Evolutionary conservation across 1,139 yeast species (phyloP).

Genomic region (Neolecta irregularis): DNA sequence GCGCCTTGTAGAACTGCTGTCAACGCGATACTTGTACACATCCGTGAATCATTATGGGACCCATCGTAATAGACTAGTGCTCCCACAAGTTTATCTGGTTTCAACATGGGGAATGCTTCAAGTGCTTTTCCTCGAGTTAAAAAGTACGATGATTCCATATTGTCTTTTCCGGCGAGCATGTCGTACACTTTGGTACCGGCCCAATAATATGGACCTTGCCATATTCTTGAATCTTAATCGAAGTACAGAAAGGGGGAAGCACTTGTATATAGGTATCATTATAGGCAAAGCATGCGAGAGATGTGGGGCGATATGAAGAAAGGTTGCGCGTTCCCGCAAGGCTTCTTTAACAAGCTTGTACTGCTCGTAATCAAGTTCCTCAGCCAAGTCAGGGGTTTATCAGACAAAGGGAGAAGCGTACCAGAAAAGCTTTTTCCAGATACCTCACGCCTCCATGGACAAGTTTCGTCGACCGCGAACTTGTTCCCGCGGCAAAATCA

Average conservation of each 20-base stretch:
- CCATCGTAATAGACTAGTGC: conserved; percentile 93
- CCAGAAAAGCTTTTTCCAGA: conserved; percentile 86
- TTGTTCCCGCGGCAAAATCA: conserved; percentile 85
- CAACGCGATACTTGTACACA: conserved; percentile 72
- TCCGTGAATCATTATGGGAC: conserved; percentile 80
- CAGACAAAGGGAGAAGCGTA: conserved; percentile 19
- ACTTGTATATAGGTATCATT: conserved; percentile 80
- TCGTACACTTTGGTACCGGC: conserved; percentile 87
- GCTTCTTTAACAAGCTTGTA: conserved; percentile 89
- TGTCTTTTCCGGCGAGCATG: conserved; percentile 80
- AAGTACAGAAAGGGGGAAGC: not conserved
- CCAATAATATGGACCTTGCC: conserved; percentile 93
- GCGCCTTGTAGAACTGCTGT: conserved; percentile 84
- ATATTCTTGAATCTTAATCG: conserved; percentile 31
- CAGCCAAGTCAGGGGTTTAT: not conserved
- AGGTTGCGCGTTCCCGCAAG: conserved; percentile 75
- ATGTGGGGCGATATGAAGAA: conserved; percentile 87
- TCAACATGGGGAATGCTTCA: conserved; percentile 78
- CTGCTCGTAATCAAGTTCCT: conserved; percentile 65
- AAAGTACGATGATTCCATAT: conserved; percentile 63
- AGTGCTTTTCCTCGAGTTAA: conserved; percentile 52
- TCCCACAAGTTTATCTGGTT: conserved; percentile 65
- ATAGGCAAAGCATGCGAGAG: conserved; percentile 76
- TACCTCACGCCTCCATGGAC: conserved; percentile 97
- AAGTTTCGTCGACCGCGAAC: conserved; percentile 90